Percentiles rank a stretch among this genome's conserved stretches.
phyloP scores from a whole-genome alignment of 768 basidiomycete species.

The Saitozyma podzolica region DNA sequence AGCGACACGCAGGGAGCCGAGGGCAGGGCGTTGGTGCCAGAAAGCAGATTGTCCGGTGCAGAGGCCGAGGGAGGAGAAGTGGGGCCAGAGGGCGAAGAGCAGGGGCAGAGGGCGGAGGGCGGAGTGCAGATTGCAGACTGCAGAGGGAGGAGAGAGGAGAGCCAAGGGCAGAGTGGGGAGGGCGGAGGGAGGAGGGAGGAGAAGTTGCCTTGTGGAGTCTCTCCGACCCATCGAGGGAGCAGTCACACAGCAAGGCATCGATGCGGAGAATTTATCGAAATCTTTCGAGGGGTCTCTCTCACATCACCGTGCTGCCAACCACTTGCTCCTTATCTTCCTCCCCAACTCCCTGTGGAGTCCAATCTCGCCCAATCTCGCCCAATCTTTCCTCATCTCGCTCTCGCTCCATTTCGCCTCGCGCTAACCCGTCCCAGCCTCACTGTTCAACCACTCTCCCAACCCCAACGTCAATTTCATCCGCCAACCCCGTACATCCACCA shows the following conservation, averaged over 20 bases:
- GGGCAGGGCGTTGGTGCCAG: background rate
- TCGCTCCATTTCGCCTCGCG: background rate
- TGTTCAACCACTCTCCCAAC: slow-evolving; percentile 51
- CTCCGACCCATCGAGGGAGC: no score
- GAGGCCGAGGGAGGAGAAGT: no score
- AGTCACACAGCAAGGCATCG: no score
- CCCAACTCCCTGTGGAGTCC: background rate
- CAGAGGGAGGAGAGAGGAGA: no score
- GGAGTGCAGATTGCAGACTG: no score
- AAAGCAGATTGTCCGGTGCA: no score
- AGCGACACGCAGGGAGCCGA: slow-evolving; percentile 30
- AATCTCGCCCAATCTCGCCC: background rate
- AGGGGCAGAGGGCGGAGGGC: background rate
- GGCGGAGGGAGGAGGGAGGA: no score
- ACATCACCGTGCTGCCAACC: background rate
- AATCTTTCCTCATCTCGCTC: background rate
- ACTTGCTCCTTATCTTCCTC: background rate
- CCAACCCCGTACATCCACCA: slow-evolving; percentile 23
- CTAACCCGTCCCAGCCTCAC: slow-evolving; percentile 19
- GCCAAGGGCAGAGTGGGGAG: no score
- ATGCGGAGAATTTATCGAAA: no score
- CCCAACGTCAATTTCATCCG: slow-evolving; percentile 52
- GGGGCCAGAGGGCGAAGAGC: no score
- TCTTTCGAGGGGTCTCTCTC: no score
- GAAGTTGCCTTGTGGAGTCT: no score